A percentile compares a stretch with the other conserved stretches of the same genome.
Evolutionary conservation across 108 stramenopile genomes (phyloP).

Genomic region (Pseudonitzschia multistriata): DNA sequence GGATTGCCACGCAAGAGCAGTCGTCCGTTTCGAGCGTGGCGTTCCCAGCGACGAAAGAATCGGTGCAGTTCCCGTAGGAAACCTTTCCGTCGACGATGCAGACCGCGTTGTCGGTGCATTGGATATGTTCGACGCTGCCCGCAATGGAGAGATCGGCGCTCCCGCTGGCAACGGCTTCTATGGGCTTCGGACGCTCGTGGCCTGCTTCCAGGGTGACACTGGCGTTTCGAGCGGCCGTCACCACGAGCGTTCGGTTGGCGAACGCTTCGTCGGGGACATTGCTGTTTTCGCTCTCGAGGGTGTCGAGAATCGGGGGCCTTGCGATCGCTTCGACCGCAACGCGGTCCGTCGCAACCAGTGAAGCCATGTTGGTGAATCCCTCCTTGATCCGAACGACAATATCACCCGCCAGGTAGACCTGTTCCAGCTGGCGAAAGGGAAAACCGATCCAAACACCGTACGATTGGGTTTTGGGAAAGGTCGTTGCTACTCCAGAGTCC

Average conservation of each 20-base stretch:
- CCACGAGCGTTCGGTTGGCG: neutral
- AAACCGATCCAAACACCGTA: neutral
- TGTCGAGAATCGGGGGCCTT: too few species aligned
- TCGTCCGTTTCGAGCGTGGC: neutral
- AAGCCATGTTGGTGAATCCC: neutral
- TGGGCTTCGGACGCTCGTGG: neutral
- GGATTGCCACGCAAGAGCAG: neutral
- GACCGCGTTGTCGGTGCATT: neutral
- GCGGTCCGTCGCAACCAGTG: neutral
- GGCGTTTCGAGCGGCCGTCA: neutral
- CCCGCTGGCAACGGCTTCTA: neutral
- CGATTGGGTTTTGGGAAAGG: too few species aligned
- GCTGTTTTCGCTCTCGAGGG: neutral
- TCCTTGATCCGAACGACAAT: neutral
- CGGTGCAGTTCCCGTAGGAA: neutral
- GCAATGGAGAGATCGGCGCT: neutral
- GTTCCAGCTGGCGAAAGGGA: neutral
- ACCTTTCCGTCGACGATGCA: neutral
- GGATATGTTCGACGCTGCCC: neutral
- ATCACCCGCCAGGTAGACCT: neutral
- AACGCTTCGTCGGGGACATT: too few species aligned
- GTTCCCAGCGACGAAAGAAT: neutral
- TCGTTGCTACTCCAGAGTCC: too few species aligned
- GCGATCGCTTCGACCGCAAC: too few species aligned
- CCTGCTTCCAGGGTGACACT: neutral